Evolutionary conservation across 768 basidiomycete genomes (phyloP), one percentile per base, ranked within the genome.

Genomic region (Podaxis sp.): DNA sequence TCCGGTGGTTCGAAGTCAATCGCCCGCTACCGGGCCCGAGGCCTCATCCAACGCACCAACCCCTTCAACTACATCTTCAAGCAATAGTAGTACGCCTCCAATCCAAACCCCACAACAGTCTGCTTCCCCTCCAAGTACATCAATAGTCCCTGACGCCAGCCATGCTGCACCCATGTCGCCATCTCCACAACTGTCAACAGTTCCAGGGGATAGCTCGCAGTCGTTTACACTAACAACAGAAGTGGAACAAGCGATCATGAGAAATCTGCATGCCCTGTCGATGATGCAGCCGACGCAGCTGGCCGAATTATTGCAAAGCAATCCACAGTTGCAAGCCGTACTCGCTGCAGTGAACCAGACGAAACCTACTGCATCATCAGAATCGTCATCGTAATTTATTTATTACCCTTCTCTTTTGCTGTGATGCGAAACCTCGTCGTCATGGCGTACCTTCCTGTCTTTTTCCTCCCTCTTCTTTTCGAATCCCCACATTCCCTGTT

Each of bases 201-300:
- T 55, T 53, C 22, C 64, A 61, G 19, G 27, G 9, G 55, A 33
- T 38, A 4, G 33, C 41, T 59, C 60, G 13, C 62, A 60, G 59
- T 63, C 65, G 56, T 51, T 50, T 56, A 22, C 36, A 62, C 65
- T 40, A 57, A 66, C 64, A 61, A 68, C 55, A 12, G 61, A 62
- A 24, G 56, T 62, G 61, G 61, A 62, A 51, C 54, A 55, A 46
- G 61, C 61, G n/a, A 62, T 62, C 25, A 24, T 62, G 37, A 46
- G 54, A 27, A 70, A 74, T 53, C 65, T 76, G 4, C 66, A 70
- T 33, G 69, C 75, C 2, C 60, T 80, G 22, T 72, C 78, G 15
- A 68, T 70, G 36, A 62, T 79, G 38, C 71, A 77, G 46, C 73
- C 75, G 36, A 64, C 71, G n/a, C 77, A 79, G 63, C 71, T 80